Conservation (phyloP, 805 yeast species). For the Candida sphagnicola region DNA sequence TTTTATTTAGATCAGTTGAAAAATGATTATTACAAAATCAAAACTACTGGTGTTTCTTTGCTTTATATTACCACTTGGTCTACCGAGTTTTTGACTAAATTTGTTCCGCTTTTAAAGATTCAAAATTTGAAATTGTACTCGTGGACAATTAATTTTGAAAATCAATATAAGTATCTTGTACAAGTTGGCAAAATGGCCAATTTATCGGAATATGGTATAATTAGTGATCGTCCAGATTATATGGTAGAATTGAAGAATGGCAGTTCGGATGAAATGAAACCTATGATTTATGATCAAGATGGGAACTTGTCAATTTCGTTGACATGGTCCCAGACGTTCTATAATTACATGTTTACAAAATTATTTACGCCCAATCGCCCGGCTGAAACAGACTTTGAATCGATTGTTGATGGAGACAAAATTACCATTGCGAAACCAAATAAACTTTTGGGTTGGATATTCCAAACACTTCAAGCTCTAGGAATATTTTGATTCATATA, state of each 20-base stretch:
- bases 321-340: slow-evolving; percentile 13
- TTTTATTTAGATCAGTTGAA: slow-evolving; percentile 20
- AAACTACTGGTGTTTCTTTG: slow-evolving; percentile 33
- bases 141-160: slow-evolving; percentile 37
- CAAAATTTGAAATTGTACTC: slow-evolving; percentile 30
- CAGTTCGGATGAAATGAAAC: slow-evolving; percentile 5
- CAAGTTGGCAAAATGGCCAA: slow-evolving; percentile 20
- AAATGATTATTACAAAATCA: slow-evolving; percentile 21
- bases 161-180: slow-evolving; percentile 32
- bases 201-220: slow-evolving; percentile 31
- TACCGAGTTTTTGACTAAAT: slow-evolving; percentile 26
- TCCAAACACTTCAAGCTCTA: slow-evolving; percentile 18
- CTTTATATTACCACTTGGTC: slow-evolving; percentile 38
- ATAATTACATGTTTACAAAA: slow-evolving; percentile 7
- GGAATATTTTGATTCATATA: slow-evolving; percentile 18
- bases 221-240: slow-evolving; percentile 32
- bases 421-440: slow-evolving; percentile 9
- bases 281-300: slow-evolving; percentile 5
- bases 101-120: slow-evolving; percentile 31
- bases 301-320: slow-evolving; percentile 8
- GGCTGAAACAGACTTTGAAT: slow-evolving; percentile 16
- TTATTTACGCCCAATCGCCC: slow-evolving; percentile 12
- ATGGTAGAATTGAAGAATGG: slow-evolving; percentile 17
- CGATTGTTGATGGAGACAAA: slow-evolving; percentile 18
- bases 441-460: slow-evolving; percentile 14